Conservation (phyloP, 1,284 basidiomycete species). For the Puccinia sorghi region DNA sequence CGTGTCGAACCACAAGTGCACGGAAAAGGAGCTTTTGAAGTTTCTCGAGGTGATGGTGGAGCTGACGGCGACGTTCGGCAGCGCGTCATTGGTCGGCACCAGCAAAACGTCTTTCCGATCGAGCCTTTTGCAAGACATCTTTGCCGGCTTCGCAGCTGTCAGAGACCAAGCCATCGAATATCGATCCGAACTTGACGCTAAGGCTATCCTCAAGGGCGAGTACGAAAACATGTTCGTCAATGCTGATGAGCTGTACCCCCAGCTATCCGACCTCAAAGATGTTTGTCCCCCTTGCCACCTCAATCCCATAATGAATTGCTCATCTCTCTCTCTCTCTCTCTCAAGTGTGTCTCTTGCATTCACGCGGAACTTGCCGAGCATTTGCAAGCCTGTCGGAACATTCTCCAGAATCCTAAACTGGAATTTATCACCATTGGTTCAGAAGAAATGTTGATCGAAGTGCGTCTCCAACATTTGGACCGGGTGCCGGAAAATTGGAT, state of each 20-base stretch:
- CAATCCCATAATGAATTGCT: not conserved
- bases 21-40: conserved; percentile 31
- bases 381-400: conserved; percentile 54
- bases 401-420: conserved; percentile 54
- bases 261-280: conserved; percentile 30
- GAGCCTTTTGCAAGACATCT: conserved; percentile 52
- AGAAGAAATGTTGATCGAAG: conserved; percentile 56
- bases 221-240: conserved; percentile 32
- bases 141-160: conserved; percentile 52
- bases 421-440: conserved; percentile 55
- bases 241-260: conserved; percentile 34
- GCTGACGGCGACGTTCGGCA: conserved; percentile 52
- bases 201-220: conserved; percentile 50
- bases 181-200: conserved; percentile 51
- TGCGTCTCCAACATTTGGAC: conserved; percentile 27
- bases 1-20: conserved; percentile 13
- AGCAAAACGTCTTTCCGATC: conserved; percentile 26
- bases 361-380: conserved; percentile 55
- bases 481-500: conserved; percentile 34
- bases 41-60: conserved; percentile 53
- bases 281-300: not conserved
- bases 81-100: conserved; percentile 16
- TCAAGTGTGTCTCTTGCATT: conserved; percentile 41
- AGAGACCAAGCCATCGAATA: conserved; percentile 44
- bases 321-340: not conserved